Percentiles rank a stretch among this genome's conserved stretches.
Evolutionary conservation across 352 stramenopile species (phyloP).

Genomic region (Globisporangium irregulare): DNA sequence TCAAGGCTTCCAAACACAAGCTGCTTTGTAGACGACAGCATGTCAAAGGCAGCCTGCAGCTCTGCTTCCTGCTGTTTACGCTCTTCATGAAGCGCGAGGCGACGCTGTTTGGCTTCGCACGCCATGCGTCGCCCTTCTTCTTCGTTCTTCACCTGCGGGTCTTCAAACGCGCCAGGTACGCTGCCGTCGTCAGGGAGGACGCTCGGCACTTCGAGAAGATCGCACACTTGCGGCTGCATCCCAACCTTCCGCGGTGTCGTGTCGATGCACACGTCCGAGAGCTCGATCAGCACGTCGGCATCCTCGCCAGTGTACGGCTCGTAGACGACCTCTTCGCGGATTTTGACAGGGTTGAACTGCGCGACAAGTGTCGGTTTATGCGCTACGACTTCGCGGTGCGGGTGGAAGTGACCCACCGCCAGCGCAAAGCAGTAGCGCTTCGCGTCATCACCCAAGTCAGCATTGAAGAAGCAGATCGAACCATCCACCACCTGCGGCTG

Average conservation of each 20-base stretch:
- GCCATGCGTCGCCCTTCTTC: conserved; percentile 59
- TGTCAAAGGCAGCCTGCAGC: conserved; percentile 16
- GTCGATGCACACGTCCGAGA: conserved; percentile 55
- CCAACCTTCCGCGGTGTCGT: conserved; percentile 45
- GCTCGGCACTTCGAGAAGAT: conserved; percentile 43
- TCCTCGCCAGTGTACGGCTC: conserved; percentile 44
- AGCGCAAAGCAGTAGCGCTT: conserved; percentile 70
- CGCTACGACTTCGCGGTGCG: conserved; percentile 39
- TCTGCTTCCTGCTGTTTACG: conserved; percentile 27
- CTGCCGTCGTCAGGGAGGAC: conserved; percentile 5
- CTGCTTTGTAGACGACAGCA: conserved; percentile 12
- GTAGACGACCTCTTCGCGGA: conserved; percentile 32
- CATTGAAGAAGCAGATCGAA: conserved; percentile 68
- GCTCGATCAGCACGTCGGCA: conserved; percentile 49
- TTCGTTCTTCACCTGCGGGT: conserved; percentile 35
- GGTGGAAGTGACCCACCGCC: conserved; percentile 53
- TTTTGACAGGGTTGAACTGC: conserved; percentile 27
- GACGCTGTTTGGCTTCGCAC: conserved; percentile 58
- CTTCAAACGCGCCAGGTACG: conserved; percentile 3
- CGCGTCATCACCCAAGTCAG: conserved; percentile 39
- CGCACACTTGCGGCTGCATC: conserved; percentile 42
- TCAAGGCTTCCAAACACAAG: conserved; percentile 14
- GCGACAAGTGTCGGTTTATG: conserved; percentile 38
- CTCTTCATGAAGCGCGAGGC: conserved; percentile 29
- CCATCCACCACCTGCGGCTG: conserved; percentile 58